Evolutionary conservation across 208 protist genomes (phyloP), one percentile per base, ranked within the genome.

Genomic region (Naegleria gruberi): DNA sequence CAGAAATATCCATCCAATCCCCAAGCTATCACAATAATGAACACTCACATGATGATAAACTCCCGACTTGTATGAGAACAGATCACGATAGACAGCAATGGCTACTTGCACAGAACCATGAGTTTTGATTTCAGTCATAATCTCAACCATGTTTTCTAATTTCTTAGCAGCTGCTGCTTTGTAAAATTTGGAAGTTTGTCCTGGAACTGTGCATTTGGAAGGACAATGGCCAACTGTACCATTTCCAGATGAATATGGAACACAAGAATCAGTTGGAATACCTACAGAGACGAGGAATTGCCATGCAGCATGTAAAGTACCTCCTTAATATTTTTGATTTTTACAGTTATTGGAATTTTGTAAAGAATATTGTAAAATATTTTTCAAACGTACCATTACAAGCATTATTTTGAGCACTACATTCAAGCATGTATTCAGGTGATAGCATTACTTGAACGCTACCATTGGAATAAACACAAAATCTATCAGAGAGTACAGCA

Each of bases 91-190:
- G 2, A 87, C 83, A 15, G 51, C 30, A 55, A 55, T 57, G 74
- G 95, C 94, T 26, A 93, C 94, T 92, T 96, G 94, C 57, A 98
- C 95, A 34, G 96, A 96, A 41, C 96, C 96, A 81, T 94, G 91
- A 37, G 93, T 91, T 92, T 95, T 94, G 88, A 98, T 93, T 93
- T 97, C 95, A 41, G 92, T 92, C 93, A 95, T 93, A 92, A 96
- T 96, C 10, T 8, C 12, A 40, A 57, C 44, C 34, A 55, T 30
- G 23, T n/a, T n/a, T n/a, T 30, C 42, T 37, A 77, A 77, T 37
- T 30, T 77, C 0, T 5, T 8, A 40, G 41, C 6, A 55, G 51
- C 30, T 26, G 10, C n/a, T 34, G 43, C 44, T 41, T 51, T 87
- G 30, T 87, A 87, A 12, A 23, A 37, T 23, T 6, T 55, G 12